Evolutionary conservation across 1,139 yeast species (phyloP), one percentile per base, ranked within the genome.

Genomic region (Lodderomyces jiufengensis): DNA sequence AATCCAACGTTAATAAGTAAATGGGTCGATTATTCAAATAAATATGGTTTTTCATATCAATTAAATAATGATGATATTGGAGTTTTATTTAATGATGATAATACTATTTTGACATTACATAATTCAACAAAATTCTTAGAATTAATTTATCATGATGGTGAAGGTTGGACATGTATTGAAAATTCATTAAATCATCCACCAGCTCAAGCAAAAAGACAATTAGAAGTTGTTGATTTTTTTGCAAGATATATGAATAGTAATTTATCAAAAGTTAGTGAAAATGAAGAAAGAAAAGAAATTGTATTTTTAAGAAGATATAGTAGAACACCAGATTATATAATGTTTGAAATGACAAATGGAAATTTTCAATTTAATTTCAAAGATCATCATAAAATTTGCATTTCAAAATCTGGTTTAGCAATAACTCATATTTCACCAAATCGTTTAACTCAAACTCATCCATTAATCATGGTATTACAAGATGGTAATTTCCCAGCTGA

Each of bases 1-100:
- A 76, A 77, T 45, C 92, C 92, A 10, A 74, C 82, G 11, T 77
- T 86, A 44, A 82, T 92, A 34, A 84, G 95, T 45, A 90, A 90
- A 57, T 94, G 99, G 99, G 98, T 94, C 22, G 98, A 94, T 59
- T 92, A 92, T 57, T 85, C 96, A 28, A 88, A 90, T 63, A 87
- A 85, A 55, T 95, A 90, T 59, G 99, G 99, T 1, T 84, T 94
- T 52, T 86, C 96, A 5, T 92, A 92, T 58, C 96, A 92, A 57
- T 66, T 92, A 38, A 85, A 92, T 24, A 84, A 90, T 39, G 94
- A 88, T 42, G 87, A 85, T 48, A 85, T 87, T 43, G 97, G 97
- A n/a, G 96, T 88, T 8, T 69, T 84, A 40, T 88, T 87, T 60
- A 85, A 86, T 50, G 92, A 85, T 51, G 84, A 85, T 23, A 80